Base-by-base conservation (phyloP, 2,329 filamentous ascomycete genomes). In the Colletotrichum spaethianum region DNA sequence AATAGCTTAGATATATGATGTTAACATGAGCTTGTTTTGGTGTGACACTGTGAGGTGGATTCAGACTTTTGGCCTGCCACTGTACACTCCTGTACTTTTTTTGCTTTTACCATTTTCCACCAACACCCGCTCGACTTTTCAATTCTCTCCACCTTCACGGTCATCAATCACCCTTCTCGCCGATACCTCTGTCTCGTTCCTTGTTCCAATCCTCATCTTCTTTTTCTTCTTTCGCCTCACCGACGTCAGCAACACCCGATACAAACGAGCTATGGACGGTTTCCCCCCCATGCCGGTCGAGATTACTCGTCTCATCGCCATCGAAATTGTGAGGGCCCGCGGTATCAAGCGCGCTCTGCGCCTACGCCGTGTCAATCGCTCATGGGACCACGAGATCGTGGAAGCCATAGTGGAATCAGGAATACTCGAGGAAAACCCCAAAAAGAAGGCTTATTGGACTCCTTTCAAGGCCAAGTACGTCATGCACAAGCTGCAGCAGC, bases 401-500 rank as follows among this genome's bases (percentile, higher is more conserved):
- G 38, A 60, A 46, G 57, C 57, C 16, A 60, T 60, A 60, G 38
- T 60, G 38, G 57, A 60, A 31, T 46, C 57, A n/a, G 57, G 57
- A 44, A 60, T 60, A 38, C 40, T 46, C 57, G 38, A 60, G 26
- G 40, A 33, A 46, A n/a, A 61, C 57, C 57, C 40, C 16, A 48
- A 46, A 33, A 33, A 36, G 26, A 46, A 44, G 23, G 14, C 36
- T 50, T 23, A 36, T 46, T 36, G 23, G 16, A 61, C 40, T 46
- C 26, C 26, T 31, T 46, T 61, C 12, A 46, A 46, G 57, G 38
- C 57, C 23, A 46, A 33, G 38, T 61, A 46, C 26, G 38, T 61
- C 23, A 61, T 61, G 57, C 40, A 61, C 40, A 61, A 61, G 57
- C 57, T 61, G 40, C 40, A 46, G 11, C 57, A 61, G 57, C 40